phyloP scores from a whole-genome alignment of 352 stramenopile species.

The Globisporangium spiculum region DNA sequence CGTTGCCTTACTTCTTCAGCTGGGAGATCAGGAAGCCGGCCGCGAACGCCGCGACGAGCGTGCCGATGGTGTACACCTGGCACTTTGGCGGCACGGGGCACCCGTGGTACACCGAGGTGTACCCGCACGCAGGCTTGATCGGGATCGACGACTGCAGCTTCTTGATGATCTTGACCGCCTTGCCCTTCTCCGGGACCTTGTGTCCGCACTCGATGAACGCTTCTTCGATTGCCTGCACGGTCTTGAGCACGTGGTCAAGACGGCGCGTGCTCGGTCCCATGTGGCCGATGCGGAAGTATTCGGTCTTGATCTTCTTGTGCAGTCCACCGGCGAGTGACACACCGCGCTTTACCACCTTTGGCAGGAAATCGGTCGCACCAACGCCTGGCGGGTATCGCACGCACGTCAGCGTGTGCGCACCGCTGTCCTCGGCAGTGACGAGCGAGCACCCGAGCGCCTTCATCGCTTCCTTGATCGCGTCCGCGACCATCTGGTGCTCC shows the following conservation, averaged over 20 bases:
- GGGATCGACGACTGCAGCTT: constrained; percentile 50
- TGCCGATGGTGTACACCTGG: constrained; percentile 63
- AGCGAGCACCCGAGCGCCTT: constrained; percentile 57
- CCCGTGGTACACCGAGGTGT: constrained; percentile 40
- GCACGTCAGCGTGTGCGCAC: constrained; percentile 71
- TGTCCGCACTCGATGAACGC: constrained; percentile 73
- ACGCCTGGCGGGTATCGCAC: constrained; percentile 72
- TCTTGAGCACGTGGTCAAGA: constrained; percentile 75
- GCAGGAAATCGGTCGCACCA: constrained; percentile 60
- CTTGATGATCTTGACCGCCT: constrained; percentile 56
- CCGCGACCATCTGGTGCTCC: constrained; percentile 55
- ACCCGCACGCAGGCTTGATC: constrained; percentile 44
- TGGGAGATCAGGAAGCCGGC: constrained; percentile 52
- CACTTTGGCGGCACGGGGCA: constrained; percentile 70
- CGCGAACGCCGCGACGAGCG: constrained; percentile 54
- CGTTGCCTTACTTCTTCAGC: constrained; percentile 41
- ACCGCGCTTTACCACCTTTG: constrained; percentile 65
- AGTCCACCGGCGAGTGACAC: constrained; percentile 72
- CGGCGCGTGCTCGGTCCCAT: constrained; percentile 77
- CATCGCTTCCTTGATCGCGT: constrained; percentile 69
- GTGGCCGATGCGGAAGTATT: constrained; percentile 85
- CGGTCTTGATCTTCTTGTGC: constrained; percentile 80
- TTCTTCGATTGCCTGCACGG: constrained; percentile 64
- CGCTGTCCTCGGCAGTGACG: constrained; percentile 45
- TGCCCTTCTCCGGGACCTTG: constrained; percentile 50